Evolutionary conservation across 345 rosid genomes (phyloP), one percentile per base, ranked within the genome.

Genomic region (Hibiscus tridactylites): DNA sequence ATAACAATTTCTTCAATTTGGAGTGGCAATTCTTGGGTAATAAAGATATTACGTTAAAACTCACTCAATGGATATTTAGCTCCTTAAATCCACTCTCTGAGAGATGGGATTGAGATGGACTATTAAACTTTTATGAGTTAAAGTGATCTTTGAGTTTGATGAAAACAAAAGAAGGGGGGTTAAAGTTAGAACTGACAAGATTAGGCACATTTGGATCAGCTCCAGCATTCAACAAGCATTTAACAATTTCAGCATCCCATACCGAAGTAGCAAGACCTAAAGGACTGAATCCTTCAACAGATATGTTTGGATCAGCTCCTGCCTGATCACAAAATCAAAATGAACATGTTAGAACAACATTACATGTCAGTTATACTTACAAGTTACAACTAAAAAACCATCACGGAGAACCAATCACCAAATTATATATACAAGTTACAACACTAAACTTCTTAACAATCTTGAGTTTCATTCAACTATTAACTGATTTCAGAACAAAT

Each of bases 271-370:
- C 72, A 26, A 28, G 0, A 47, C 17, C 19, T 26, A 68, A 49
- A 68, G 72, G 72, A 31, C n/a, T 24, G 3, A 5, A 4, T n/a
- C 35, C 5, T 68, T 16, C 44, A 44, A 11, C 2, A 68, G 7
- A 16, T 50, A n/a, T 15, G 61, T 68, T 68, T 3, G 72, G 72
- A 68, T 68, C 72, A 68, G 72, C 72, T 24, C 72, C 61, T 26
- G 60, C 47, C 72, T 68, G 21, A 13, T 16, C 28, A 68, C 24
- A 7, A 4, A 9, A 52, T 28, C n/a, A 10, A 0, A 31, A 42
- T 9, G 26, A 9, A 65, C 28, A 3, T 58, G 26, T 26, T 9
- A 24, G 16, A 58, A 26, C 61, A 26, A 58, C 2, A 9, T 4
- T 33, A 33, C 37, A 33, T 33, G 37, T 5, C 37, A 33, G 37